Base-by-base conservation (phyloP, 352 stramenopile genomes). In the Blastocystis sp. region DNA sequence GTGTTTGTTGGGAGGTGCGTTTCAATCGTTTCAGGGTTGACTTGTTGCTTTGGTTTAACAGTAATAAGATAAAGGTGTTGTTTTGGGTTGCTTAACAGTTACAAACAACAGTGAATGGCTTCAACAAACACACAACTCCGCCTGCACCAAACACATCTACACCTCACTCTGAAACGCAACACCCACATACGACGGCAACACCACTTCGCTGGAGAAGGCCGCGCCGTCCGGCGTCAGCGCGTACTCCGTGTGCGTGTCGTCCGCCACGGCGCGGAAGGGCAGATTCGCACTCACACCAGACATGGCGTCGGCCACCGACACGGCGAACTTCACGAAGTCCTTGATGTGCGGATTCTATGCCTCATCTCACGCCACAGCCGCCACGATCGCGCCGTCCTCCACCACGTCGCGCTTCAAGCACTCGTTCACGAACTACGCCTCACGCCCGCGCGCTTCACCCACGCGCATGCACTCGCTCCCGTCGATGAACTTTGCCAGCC, bases 271-370 rank as follows among this genome's bases (percentile, higher is more conserved):
- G 19, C 45, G 21, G 45, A 81, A 81, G 11, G 38, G 19, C 2
- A 34, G 38, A 14, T 14, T 21, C 17, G 62, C 4, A 17, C 59
- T 81, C n/a, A 21, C 21, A 1, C 1, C 71, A 1, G 71, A 41
- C 17, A 81, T 81, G 10, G 40, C 14, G 52, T 81, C 23, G 2
- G 40, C 45, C 52, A 81, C 14, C 17, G 43, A 61, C 19, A 81
- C 71, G 17, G 40, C 59, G 40, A 81, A 81, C 56, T 28, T n/a
- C 38, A 81, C 52, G 59, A 81, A 81, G 52, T 81, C 52, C 71
- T 81, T 81, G 21, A 81, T 34, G 40, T 81, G 71, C 11, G 21
- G 28, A 40, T 81, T 81, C 71, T 81, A 52, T 5, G 14, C 23
- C 14, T 65, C 11, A n/a, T 48, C 34, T 19, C 0, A 23, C 4